Evolutionary conservation across 1,139 yeast species (phyloP).

Genomic region (Blastobotrys apis): DNA sequence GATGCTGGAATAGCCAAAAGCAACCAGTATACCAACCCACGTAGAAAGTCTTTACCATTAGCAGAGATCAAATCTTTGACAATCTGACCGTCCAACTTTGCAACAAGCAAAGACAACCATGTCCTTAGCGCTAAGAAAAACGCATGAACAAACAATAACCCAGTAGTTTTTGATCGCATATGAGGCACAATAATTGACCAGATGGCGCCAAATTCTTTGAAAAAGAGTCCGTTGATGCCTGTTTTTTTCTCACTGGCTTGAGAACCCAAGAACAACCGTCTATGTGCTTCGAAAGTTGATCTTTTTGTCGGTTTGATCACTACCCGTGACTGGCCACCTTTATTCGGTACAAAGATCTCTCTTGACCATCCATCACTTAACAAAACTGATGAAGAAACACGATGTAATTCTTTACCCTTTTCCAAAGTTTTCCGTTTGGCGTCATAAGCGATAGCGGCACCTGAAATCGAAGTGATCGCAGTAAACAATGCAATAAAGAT

Average conservation of each 20-base stretch:
- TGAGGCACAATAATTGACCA: constrained; percentile 82
- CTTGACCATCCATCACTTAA: constrained; percentile 29
- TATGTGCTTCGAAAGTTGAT: constrained; percentile 66
- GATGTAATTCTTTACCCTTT: constrained; percentile 21
- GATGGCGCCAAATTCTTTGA: constrained; percentile 68
- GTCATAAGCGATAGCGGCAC: constrained; percentile 12
- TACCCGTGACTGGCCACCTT: constrained; percentile 45
- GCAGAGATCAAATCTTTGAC: constrained; percentile 87
- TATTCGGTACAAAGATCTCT: constrained; percentile 45
- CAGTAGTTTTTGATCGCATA: constrained; percentile 61
- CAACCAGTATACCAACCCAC: constrained; percentile 83
- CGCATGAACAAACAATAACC: constrained; percentile 65
- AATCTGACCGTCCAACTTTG: constrained; percentile 87
- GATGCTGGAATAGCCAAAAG: constrained; percentile 90
- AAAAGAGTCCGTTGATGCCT: constrained; percentile 52
- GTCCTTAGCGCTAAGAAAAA: constrained; percentile 76
- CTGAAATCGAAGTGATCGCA: constrained; percentile 8
- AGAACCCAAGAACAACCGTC: constrained; percentile 55
- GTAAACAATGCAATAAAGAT: constrained; percentile 13
- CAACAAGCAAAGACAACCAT: constrained; percentile 79
- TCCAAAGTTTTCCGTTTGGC: constrained; percentile 2
- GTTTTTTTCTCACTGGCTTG: constrained; percentile 37
- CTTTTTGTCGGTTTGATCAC: constrained; percentile 55
- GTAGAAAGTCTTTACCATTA: constrained; percentile 65
- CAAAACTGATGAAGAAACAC: constrained; percentile 29